phyloP scores from a whole-genome alignment of 2,329 filamentous ascomycete genomes.

The Pseudogymnoascus sp. region DNA sequence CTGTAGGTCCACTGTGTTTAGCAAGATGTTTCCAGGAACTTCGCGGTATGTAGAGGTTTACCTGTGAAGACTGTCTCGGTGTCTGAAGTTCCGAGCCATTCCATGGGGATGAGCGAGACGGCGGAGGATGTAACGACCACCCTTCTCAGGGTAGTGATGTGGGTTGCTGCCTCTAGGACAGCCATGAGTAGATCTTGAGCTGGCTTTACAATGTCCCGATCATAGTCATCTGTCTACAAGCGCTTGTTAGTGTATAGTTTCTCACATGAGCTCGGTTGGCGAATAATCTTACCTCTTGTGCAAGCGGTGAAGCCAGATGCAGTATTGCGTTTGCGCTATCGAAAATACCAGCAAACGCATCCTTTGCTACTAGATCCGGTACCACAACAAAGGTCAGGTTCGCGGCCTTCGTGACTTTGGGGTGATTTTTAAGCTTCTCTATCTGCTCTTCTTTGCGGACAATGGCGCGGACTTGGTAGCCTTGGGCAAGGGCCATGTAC shows the following conservation, averaged over 20 bases:
- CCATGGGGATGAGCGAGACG: slow-evolving; percentile 1
- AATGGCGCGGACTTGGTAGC: slow-evolving; percentile 7
- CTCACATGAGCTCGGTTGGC: background rate
- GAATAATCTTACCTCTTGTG: background rate
- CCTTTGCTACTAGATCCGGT: background rate
- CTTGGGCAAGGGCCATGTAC: slow-evolving; percentile 2
- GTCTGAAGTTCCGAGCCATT: background rate
- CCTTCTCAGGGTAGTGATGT: background rate
- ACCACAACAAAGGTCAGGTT: background rate
- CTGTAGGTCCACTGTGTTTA: background rate
- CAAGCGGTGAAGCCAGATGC: slow-evolving; percentile 2
- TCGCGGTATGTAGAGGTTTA: background rate
- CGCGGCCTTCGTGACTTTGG: background rate
- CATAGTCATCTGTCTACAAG: background rate
- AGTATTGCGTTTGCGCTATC: background rate
- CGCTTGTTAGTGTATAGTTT: background rate
- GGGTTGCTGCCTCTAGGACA: background rate
- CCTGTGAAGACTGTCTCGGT: background rate
- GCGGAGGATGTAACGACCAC: slow-evolving; percentile 2
- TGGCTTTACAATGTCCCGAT: background rate
- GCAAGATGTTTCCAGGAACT: background rate
- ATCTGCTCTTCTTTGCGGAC: background rate
- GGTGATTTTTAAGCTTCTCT: background rate
- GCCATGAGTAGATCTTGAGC: background rate
- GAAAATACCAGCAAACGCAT: background rate